Evolutionary conservation across 2,329 filamentous ascomycete genomes (phyloP).

Genomic region (Thelonectria discophora): DNA sequence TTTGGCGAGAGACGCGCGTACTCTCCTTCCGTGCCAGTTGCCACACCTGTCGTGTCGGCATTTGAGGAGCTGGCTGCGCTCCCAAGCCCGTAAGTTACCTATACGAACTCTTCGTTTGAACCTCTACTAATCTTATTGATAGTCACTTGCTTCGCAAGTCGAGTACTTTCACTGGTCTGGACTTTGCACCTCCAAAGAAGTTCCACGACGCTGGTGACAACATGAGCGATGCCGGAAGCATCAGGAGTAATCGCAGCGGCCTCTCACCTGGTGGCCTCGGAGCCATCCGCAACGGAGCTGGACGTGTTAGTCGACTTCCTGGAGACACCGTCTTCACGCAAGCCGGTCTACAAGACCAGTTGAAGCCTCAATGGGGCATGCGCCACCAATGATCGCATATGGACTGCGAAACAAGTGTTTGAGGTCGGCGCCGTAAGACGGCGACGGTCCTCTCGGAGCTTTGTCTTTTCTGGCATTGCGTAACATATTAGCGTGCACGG

Average conservation of each 20-base stretch:
- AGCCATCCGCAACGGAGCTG: constrained; percentile 82
- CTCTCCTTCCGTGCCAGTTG: constrained; percentile 74
- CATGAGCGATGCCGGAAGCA: constrained; percentile 73
- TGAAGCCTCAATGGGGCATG: constrained; percentile 69
- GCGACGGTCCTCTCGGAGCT: constrained; percentile 27
- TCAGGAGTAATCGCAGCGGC: constrained; percentile 72
- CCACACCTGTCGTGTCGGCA: constrained; percentile 81
- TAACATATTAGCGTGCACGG: constrained; percentile 41
- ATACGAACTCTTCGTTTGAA: neutral
- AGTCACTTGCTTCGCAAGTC: constrained; percentile 81
- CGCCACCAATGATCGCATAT: constrained; percentile 50
- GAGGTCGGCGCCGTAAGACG: constrained; percentile 13
- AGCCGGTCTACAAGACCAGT: constrained; percentile 68
- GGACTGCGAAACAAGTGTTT: constrained; percentile 13
- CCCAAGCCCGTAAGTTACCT: constrained; percentile 83
- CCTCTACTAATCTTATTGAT: constrained; percentile 39
- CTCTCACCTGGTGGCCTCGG: constrained; percentile 75
- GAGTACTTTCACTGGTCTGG: constrained; percentile 78
- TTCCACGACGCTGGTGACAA: constrained; percentile 68
- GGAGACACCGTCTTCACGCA: constrained; percentile 82
- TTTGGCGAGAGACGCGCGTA: constrained; percentile 75
- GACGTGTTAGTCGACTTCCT: constrained; percentile 85
- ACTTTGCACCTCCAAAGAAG: constrained; percentile 82
- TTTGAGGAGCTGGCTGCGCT: constrained; percentile 88
- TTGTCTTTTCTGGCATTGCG: constrained; percentile 41